A percentile compares a stretch with the other conserved stretches of the same genome.
phyloP scores from a whole-genome alignment of 208 protist genomes.

The Leishmania turanica region DNA sequence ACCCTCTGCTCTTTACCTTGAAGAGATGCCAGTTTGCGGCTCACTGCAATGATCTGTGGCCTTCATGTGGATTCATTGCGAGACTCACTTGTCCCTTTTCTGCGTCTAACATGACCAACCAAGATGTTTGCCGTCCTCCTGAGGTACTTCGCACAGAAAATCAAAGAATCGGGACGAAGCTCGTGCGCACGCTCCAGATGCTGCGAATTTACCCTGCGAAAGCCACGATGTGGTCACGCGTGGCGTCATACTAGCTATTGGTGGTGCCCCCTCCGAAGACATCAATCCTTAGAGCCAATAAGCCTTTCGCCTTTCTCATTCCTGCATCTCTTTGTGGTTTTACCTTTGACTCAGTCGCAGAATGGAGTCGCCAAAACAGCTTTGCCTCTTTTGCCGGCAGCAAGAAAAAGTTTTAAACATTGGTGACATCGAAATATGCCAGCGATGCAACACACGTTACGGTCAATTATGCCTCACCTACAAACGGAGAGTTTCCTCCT shows the following conservation, averaged over 20 bases:
- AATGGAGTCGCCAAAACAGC: constrained; percentile 10
- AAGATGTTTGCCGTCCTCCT: neutral
- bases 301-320: neutral
- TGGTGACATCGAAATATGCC: constrained; percentile 16
- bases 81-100: neutral
- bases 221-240: neutral
- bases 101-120: too few relatives aligned
- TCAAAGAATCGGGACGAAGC: neutral
- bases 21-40: neutral
- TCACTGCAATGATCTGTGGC: neutral
- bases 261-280: too few relatives aligned
- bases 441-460: constrained; percentile 18
- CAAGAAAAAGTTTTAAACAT: neutral
- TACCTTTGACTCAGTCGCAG: neutral
- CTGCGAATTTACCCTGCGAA: neutral
- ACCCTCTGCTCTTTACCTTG: neutral
- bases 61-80: neutral
- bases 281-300: neutral
- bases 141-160: neutral
- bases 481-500: neutral
- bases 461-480: constrained; percentile 17
- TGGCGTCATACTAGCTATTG: neutral
- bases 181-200: neutral
- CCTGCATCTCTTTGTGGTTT: neutral
- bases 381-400: constrained; percentile 28